Base-by-base conservation (phyloP, 148 eudicot genomes). In the Heliamphora exappendiculata region DNA sequence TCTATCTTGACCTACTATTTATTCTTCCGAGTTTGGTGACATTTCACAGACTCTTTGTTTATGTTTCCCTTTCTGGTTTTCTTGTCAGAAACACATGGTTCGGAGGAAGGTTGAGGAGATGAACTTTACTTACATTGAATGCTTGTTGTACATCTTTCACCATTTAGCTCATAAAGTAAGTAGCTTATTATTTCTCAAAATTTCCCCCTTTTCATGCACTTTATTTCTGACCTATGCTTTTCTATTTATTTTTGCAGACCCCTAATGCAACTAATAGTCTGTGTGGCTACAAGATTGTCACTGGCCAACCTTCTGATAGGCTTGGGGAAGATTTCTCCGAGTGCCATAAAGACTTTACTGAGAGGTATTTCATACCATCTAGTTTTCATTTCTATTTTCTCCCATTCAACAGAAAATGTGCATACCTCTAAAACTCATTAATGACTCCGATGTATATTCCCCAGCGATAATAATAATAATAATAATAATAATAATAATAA, bases 271-370 rank as follows among this genome's bases (percentile, higher is more conserved):
- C 98, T 22, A 96, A 96, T 81, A 89, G 98, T 72, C 83, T 93
- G 7, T 96, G 99, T 81, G 98, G 99, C 75, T 96, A 88, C 89
- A 91, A 89, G 76, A 88, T 96, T 69, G 89, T 96, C 50, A 93
- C 98, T 42, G 98, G 99, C 42, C 99, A 96, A 81, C 99, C 99
- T 55, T 93, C 99, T 49, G 99, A 96, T 84, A 91, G 98, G 87
- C 97, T 93, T 77, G 99, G 99, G 22, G 99, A 96, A 83, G 98
- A 96, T 78, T 96, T 96, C 80, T 87, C 98, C 22, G 97, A 93
- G 84, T 73, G 73, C 55, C 79, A 83, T 67, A 93, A 89, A 84
- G 98, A 96, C 74, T 91, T 96, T 33, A 89, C 78, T 22, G 98
- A 91, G 84, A 91, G 99, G 99, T 93, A 74, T 39, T 63, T 36